Evolutionary conservation across 805 yeast species (phyloP).

Genomic region (Candida pseudoglaebosa): DNA sequence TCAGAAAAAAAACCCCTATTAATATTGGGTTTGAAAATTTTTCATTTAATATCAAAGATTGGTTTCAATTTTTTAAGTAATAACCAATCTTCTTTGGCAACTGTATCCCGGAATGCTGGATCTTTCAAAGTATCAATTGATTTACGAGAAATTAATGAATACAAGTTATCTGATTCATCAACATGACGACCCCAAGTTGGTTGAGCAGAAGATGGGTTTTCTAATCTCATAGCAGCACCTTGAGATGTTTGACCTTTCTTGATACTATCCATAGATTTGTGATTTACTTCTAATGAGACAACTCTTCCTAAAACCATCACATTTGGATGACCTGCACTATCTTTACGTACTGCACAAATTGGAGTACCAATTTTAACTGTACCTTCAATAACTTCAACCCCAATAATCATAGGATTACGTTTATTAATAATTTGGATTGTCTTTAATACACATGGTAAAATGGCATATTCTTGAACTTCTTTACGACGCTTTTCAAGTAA

Average conservation of each 20-base stretch:
- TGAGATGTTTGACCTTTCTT: slow-evolving; percentile 95
- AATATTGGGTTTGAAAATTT: too few relatives aligned
- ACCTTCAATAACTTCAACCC: slow-evolving; percentile 96
- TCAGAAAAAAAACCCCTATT: too few relatives aligned
- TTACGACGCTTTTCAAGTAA: slow-evolving; percentile 86
- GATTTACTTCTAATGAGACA: slow-evolving; percentile 92
- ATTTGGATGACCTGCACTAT: slow-evolving; percentile 69
- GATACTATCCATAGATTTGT: slow-evolving; percentile 71
- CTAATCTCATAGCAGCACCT: slow-evolving; percentile 98
- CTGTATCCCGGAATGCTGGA: slow-evolving; percentile 94
- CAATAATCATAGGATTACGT: slow-evolving; percentile 98
- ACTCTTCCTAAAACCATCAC: slow-evolving; percentile 82
- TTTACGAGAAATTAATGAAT: slow-evolving; percentile 85
- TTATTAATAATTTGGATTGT: slow-evolving; percentile 96
- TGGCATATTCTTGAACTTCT: slow-evolving; percentile 83
- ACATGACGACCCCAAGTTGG: slow-evolving; percentile 99
- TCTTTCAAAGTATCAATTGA: slow-evolving; percentile 97
- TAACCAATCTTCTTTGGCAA: slow-evolving; percentile 93
- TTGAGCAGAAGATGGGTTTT: slow-evolving; percentile 85
- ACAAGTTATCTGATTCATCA: slow-evolving; percentile 85
- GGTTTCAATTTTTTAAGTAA: slow-evolving; percentile 84
- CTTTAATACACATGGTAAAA: slow-evolving; percentile 91
- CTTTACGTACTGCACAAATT: slow-evolving; percentile 85
- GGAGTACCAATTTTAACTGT: slow-evolving; percentile 89
- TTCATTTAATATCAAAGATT: slow-evolving; percentile 76